Percentiles rank a stretch among this genome's conserved stretches.
phyloP scores from a whole-genome alignment of 345 rosid species.

The Eucalyptus caleyi region DNA sequence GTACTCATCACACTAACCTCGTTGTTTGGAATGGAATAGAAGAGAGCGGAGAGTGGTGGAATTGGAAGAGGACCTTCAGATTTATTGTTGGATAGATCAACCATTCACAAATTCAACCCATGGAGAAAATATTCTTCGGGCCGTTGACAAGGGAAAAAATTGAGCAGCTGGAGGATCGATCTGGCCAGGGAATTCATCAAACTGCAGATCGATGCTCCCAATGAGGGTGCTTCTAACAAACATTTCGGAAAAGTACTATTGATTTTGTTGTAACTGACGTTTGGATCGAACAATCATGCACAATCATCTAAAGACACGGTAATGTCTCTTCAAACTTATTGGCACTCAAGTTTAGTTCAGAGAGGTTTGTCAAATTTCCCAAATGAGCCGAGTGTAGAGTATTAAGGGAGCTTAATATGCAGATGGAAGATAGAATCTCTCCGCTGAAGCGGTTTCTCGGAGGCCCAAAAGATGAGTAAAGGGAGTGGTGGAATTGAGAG shows the following conservation, averaged over 20 bases:
- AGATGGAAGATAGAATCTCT: no score
- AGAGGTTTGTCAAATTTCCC: background rate
- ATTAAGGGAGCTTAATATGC: no score
- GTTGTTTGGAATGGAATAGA: background rate
- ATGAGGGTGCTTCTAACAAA: background rate
- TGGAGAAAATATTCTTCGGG: background rate
- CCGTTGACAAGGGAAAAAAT: background rate
- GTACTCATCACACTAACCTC: background rate
- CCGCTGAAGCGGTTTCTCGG: no score
- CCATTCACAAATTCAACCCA: background rate
- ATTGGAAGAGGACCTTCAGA: background rate
- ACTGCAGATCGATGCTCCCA: background rate
- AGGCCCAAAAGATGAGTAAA: no score
- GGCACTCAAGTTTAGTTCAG: background rate
- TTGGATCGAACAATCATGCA: background rate
- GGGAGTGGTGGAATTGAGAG: no score
- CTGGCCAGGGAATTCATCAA: background rate
- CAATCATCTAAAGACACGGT: conserved; percentile 1
- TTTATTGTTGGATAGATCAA: background rate
- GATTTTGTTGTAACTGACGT: background rate
- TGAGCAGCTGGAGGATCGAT: background rate
- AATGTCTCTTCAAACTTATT: background rate
- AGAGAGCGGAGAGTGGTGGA: background rate
- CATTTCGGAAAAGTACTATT: conserved; percentile 2
- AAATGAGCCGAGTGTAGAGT: background rate